A percentile compares a stretch with the other conserved stretches of the same genome.
Conservation (phyloP, 768 basidiomycete genomes). For the Filobasidium floriforme region DNA sequence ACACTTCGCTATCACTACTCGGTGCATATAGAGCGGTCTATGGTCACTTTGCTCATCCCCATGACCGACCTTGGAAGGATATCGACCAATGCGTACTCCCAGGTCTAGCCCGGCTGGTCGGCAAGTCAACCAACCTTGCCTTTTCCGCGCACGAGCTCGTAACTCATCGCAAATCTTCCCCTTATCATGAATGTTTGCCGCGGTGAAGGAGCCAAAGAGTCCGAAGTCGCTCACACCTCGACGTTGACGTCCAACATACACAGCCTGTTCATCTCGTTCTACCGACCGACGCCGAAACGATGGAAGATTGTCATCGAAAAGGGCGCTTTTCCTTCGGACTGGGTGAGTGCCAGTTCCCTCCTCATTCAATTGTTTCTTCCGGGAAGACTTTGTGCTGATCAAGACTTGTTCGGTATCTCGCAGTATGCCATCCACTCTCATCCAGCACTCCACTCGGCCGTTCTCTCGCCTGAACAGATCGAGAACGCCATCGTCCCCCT, state of each 20-base stretch:
- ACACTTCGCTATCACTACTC: not conserved
- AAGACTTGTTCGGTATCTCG: too few species aligned
- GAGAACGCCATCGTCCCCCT: constrained; percentile 68
- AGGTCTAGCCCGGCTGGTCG: constrained; percentile 71
- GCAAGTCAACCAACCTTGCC: too few species aligned
- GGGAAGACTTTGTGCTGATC: too few species aligned
- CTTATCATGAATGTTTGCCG: too few species aligned
- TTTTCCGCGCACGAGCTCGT: too few species aligned
- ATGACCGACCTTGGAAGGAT: constrained; percentile 71
- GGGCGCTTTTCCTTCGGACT: constrained; percentile 92
- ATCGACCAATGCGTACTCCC: constrained; percentile 66
- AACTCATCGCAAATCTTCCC: too few species aligned
- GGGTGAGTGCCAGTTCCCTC: too few species aligned
- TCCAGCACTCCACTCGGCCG: constrained; percentile 66
- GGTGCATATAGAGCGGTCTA: constrained; percentile 59
- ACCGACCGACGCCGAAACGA: constrained; percentile 72
- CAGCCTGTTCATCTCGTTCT: constrained; percentile 88
- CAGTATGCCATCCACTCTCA: constrained; percentile 98
- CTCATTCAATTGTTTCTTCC: too few species aligned
- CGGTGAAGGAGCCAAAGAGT: constrained; percentile 65
- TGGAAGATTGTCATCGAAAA: constrained; percentile 94
- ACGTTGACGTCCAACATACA: constrained; percentile 92
- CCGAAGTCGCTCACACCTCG: constrained; percentile 92
- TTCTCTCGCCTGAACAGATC: constrained; percentile 47
- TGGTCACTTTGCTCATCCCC: constrained; percentile 86